These are phyloP conservation scores for Rhizoclosmatium sp. DNA, from an alignment of 192 early-diverging fungal species.

Conservation along the genomic window DNA sequence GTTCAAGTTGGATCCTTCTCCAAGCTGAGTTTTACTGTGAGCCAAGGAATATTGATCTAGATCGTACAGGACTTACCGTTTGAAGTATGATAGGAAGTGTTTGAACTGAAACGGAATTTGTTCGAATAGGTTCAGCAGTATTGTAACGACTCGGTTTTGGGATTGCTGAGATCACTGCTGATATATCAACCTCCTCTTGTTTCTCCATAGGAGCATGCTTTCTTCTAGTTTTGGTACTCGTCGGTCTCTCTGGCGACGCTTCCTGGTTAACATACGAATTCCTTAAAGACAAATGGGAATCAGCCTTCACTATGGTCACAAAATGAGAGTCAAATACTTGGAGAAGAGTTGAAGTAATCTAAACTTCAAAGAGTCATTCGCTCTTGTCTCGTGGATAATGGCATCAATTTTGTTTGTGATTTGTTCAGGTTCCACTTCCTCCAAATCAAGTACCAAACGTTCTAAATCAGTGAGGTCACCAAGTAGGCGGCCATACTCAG, in stretches of 20 bases:
- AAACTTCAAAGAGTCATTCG: slow-evolving; percentile 29
- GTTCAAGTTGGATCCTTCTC: slow-evolving; percentile 20
- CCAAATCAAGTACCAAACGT: slow-evolving; percentile 2
- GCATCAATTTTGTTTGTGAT: slow-evolving; percentile 11
- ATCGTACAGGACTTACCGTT: background rate
- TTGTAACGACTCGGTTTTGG: slow-evolving; percentile 25
- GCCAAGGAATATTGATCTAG: slow-evolving; percentile 4
- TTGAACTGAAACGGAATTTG: slow-evolving; percentile 33
- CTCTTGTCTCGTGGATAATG: slow-evolving; percentile 5
- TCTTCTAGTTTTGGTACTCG: slow-evolving; percentile 13
- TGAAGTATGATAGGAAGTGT: slow-evolving; percentile 29
- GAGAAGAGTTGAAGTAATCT: slow-evolving; percentile 18
- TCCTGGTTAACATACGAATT: background rate
- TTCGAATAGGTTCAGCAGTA: slow-evolving; percentile 11
- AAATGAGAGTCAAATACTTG: background rate
- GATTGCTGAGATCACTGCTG: slow-evolving; percentile 47
- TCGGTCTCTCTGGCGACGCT: background rate
- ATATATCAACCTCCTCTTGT: slow-evolving; percentile 31
- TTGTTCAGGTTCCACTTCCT: background rate
- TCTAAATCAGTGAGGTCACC: slow-evolving; percentile 29
- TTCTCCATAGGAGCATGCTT: slow-evolving; percentile 35
- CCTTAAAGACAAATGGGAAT: background rate
- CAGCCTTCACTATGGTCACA: background rate
- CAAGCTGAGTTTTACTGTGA: slow-evolving; percentile 43
- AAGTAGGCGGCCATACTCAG: slow-evolving; percentile 24